Base-by-base conservation (phyloP, 352 stramenopile genomes). In the Globisporangium nunn region DNA sequence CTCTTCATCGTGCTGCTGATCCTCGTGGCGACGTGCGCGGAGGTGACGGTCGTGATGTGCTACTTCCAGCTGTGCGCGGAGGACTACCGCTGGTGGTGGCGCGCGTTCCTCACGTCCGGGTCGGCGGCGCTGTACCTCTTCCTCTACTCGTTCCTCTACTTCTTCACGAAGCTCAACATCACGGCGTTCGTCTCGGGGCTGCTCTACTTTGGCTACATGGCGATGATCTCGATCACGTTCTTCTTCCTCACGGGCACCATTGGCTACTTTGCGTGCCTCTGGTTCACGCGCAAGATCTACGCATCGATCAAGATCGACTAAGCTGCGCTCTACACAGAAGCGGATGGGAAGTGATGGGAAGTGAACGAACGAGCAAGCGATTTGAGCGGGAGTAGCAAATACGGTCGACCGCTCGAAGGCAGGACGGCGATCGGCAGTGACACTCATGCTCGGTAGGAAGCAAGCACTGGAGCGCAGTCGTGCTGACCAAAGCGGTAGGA, bases 171-270 rank as follows among this genome's bases (percentile, higher is more conserved):
- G 74, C 83, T 99, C 66, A 95, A 99, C 63, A 98, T 99, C 60
- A 97, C 96, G 52, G 82, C 86, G 51, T 88, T 96, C 33, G 88
- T 96, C 37, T 96, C 87, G 48, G 85, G 81, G 30, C 70, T 99
- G 58, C 75, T 99, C 47, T 99, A 99, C 85, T 99, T 99, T 87
- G 97, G 96, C 52, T 99, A 99, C 86, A 99, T 99, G 97, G 84
- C 78, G 62, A 95, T 99, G 74, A 96, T 97, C 53, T 98, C 89
- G 58, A 61, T 99, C 56, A 96, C 83, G 29, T 96, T 99, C 67
- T 98, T 99, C 71, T 96, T 99, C 68, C 82, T 99, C 31, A 99
- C 87, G 62, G 96, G 95, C 52, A 96, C 87, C 43, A 92, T 98
- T 50, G 97, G 98, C 50, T 98, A 98, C 73, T 97, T 98, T 64